Conservation (phyloP, 1,139 yeast genomes). For the Sugiyamaella grinbergsii region DNA sequence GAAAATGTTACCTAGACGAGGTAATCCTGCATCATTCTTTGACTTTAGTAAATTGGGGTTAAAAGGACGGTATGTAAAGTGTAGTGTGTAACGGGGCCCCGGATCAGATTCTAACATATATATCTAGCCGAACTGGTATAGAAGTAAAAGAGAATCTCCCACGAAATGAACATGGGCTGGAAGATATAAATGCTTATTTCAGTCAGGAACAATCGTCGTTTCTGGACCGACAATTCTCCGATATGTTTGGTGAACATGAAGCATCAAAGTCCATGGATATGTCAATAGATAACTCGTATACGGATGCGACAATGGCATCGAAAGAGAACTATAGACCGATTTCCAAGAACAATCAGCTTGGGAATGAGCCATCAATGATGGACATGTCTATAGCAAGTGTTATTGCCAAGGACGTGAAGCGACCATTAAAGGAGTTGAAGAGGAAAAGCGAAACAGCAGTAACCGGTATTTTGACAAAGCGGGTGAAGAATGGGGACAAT, state of each 20-base stretch:
- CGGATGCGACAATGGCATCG: slow-evolving; percentile 1
- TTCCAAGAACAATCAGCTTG: neutral
- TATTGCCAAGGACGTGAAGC: neutral
- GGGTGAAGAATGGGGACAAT: neutral
- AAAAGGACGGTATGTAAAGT: slow-evolving; percentile 31
- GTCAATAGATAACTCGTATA: slow-evolving; percentile 8
- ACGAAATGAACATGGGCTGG: slow-evolving; percentile 73
- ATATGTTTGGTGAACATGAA: neutral
- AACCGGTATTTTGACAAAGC: neutral
- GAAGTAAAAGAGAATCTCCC: slow-evolving; percentile 53
- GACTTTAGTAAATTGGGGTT: slow-evolving; percentile 32
- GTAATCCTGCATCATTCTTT: slow-evolving; percentile 22
- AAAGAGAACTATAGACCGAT: slow-evolving; percentile 5
- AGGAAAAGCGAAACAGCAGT: slow-evolving; percentile 3
- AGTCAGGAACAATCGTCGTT: slow-evolving; percentile 36
- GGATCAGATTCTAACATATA: slow-evolving; percentile 2
- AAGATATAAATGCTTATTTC: slow-evolving; percentile 77
- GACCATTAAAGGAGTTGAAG: slow-evolving; percentile 1
- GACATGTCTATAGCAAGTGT: slow-evolving; percentile 10
- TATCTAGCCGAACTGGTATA: slow-evolving; percentile 50
- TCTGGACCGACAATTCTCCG: slow-evolving; percentile 18
- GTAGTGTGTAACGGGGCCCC: neutral
- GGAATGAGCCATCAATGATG: neutral
- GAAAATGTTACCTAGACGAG: slow-evolving; percentile 27
- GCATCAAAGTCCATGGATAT: neutral